A percentile compares a stretch with the other conserved stretches of the same genome.
Conservation (phyloP, 2,329 filamentous ascomycete species). For the Fonsecaea nubica region DNA sequence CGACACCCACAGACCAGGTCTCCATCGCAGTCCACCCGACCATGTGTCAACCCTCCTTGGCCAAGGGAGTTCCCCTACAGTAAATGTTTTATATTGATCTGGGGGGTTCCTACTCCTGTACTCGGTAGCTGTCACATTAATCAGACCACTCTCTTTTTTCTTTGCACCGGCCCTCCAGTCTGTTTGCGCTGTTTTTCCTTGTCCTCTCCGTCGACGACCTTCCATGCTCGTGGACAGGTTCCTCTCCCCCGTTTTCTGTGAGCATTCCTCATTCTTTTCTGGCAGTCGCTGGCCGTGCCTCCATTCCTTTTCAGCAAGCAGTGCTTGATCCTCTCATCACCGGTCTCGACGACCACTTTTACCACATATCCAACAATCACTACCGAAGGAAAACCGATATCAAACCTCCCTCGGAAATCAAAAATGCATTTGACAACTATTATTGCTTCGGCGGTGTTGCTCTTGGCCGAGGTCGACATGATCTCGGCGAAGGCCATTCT, state of each 20-base stretch:
- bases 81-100: conserved; percentile 33
- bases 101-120: conserved; percentile 11
- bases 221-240: conserved; percentile 30
- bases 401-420: background rate
- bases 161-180: conserved; percentile 26
- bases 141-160: conserved; percentile 31
- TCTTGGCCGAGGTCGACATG: conserved; percentile 28
- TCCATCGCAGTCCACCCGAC: conserved; percentile 7
- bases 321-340: conserved; percentile 32
- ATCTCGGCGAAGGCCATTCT: conserved; percentile 30
- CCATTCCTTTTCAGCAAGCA: conserved; percentile 31
- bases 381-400: conserved; percentile 11
- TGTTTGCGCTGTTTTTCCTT: conserved; percentile 9
- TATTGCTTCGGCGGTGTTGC: conserved; percentile 30
- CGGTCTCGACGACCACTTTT: conserved; percentile 35
- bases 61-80: conserved; percentile 23
- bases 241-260: conserved; percentile 19
- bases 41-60: conserved; percentile 26
- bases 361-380: conserved; percentile 15
- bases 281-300: conserved; percentile 37
- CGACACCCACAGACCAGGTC: conserved; percentile 14
- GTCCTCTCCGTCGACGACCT: conserved; percentile 6
- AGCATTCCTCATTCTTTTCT: conserved; percentile 30
- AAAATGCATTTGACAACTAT: conserved; percentile 33
- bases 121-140: conserved; percentile 4